A percentile compares a stretch with the other conserved stretches of the same genome.
phyloP scores from a whole-genome alignment of 2,329 filamentous ascomycete species.

The Fusarium bactridioides region DNA sequence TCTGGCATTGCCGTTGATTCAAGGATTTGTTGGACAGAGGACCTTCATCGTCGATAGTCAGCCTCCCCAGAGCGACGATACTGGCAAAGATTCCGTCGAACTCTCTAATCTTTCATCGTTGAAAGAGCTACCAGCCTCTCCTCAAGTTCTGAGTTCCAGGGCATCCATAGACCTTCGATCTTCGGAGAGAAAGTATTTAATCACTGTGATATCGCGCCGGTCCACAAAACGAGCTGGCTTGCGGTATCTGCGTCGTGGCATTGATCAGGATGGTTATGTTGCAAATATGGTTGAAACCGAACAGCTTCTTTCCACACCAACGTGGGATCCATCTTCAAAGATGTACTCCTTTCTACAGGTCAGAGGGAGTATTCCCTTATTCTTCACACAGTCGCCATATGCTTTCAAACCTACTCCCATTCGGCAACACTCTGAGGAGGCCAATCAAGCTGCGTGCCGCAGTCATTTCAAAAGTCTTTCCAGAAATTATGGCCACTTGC shows the following conservation, averaged over 20 bases:
- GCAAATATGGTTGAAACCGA: slow-evolving; percentile 96
- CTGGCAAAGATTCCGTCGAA: slow-evolving; percentile 56
- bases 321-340: slow-evolving; percentile 68
- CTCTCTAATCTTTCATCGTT: slow-evolving; percentile 50
- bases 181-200: slow-evolving; percentile 68
- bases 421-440: slow-evolving; percentile 79
- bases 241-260: slow-evolving; percentile 86
- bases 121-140: slow-evolving; percentile 37
- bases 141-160: slow-evolving; percentile 37
- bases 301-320: slow-evolving; percentile 80
- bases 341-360: slow-evolving; percentile 87
- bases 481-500: slow-evolving; percentile 76
- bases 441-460: slow-evolving; percentile 80
- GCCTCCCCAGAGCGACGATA: slow-evolving; percentile 62
- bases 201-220: slow-evolving; percentile 92
- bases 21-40: slow-evolving; percentile 91
- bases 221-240: slow-evolving; percentile 87
- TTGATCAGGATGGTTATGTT: slow-evolving; percentile 87
- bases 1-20: slow-evolving; percentile 83
- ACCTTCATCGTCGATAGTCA: slow-evolving; percentile 76
- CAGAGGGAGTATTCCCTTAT: slow-evolving; percentile 90
- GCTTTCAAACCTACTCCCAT: slow-evolving; percentile 88
- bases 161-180: slow-evolving; percentile 53
- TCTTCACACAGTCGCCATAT: slow-evolving; percentile 95
- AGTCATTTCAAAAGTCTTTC: slow-evolving; percentile 78